Evolutionary conservation across 345 rosid genomes (phyloP), one percentile per base, ranked within the genome.

Genomic region (Nasturtium officinale): DNA sequence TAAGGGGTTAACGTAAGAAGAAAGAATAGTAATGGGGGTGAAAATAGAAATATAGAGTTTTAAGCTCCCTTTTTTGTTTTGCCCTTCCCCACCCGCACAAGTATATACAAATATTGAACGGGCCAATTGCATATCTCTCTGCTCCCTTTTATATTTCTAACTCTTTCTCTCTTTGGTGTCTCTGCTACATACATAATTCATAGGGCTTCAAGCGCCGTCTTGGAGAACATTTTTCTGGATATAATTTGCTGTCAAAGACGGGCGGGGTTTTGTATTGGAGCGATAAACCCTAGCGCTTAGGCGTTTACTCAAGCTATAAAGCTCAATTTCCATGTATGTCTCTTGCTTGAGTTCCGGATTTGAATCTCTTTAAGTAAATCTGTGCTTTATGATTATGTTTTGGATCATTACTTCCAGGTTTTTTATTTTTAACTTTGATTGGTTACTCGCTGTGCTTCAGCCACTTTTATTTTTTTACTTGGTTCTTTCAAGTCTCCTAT

Each of bases 21-120:
- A 64, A 26, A n/a, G 0, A 67, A 25, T 38, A 32, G 5, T 17
- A 2, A 16, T 4, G 73, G 64, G n/a, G 73, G 56, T 18, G 28
- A 32, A 6, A 38, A 3, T 11, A 26, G 54, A 68, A 68, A 68
- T 54, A 40, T 7, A 16, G 28, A 23, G 61, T 52, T 16, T 32
- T 48, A 29, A 17, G 35, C 11, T 47, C n/a, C n/a, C n/a, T n/a
- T n/a, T n/a, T 29, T 46, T 28, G 58, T 37, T 26, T 46, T 57
- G 32, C 55, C 28, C 56, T 37, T 40, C 60, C 67, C 63, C 84
- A 87, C 92, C 90, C 92, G n/a, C n/a, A n/a, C n/a, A n/a, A n/a
- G n/a, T n/a, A n/a, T n/a, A n/a, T n/a, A n/a, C n/a, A n/a, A n/a
- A n/a, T n/a, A n/a, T n/a, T n/a, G n/a, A n/a, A n/a, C n/a, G n/a